Evolutionary conservation across 306 rosid species (phyloP).

Genomic region (Benincasa hispida): DNA sequence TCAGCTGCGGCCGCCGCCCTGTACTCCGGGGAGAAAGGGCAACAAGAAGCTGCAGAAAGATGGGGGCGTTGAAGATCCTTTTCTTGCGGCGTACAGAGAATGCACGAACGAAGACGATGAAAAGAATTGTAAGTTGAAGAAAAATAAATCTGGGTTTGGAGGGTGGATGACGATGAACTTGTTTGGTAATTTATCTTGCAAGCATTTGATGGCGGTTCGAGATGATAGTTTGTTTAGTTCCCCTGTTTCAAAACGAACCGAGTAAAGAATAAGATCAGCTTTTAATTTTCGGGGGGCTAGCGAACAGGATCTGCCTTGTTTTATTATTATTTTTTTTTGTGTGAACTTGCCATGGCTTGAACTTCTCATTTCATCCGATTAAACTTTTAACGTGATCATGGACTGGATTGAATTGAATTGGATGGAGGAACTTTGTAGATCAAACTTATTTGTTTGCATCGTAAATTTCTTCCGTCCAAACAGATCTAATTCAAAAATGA

Average conservation of each 20-base stretch:
- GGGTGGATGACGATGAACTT: conserved; percentile 13
- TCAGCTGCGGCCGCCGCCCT: conserved; percentile 54
- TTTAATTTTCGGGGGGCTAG: not conserved
- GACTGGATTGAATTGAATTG: too few relatives aligned
- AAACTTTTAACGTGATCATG: too few relatives aligned
- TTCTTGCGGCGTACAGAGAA: conserved; percentile 52
- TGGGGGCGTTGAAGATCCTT: conserved; percentile 37
- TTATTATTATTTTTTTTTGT: too few relatives aligned
- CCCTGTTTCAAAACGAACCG: conserved; percentile 13
- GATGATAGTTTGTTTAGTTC: conserved; percentile 36
- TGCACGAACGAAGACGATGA: conserved; percentile 30
- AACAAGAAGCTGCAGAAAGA: conserved; percentile 30
- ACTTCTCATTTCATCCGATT: too few relatives aligned
- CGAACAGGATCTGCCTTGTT: too few relatives aligned
- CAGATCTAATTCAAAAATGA: too few relatives aligned
- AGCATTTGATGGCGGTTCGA: conserved; percentile 22
- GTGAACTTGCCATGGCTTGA: too few relatives aligned
- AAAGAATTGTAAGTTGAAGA: conserved; percentile 6
- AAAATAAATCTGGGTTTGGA: conserved; percentile 8
- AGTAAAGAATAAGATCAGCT: not conserved
- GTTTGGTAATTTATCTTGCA: conserved; percentile 32
- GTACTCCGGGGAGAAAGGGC: conserved; percentile 28
- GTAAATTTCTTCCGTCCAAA: too few relatives aligned
- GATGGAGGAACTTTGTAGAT: too few relatives aligned
- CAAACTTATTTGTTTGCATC: too few relatives aligned